Conservation (phyloP, 2,329 filamentous ascomycete species). For the Zymoseptoria crescenta region DNA sequence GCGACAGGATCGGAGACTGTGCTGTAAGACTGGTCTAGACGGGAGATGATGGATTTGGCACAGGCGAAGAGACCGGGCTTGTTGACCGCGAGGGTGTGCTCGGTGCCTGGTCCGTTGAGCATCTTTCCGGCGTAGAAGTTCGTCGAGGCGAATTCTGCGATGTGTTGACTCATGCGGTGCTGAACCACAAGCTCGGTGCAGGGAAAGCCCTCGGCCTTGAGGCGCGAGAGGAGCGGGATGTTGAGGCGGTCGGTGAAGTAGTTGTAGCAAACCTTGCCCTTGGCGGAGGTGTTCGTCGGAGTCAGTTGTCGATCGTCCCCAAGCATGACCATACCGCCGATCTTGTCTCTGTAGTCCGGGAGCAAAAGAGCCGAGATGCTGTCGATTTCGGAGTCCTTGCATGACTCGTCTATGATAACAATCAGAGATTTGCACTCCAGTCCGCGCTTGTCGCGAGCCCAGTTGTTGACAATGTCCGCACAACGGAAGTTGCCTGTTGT, state of each 20-base stretch:
- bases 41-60: constrained; percentile 7
- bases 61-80: constrained; percentile 10
- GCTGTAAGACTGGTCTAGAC: not conserved
- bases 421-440: constrained; percentile 6
- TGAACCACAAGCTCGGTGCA: constrained; percentile 14
- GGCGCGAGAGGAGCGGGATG: constrained; percentile 10
- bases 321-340: constrained; percentile 15
- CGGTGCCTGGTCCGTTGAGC: constrained; percentile 9
- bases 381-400: constrained; percentile 18
- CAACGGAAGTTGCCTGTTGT: constrained; percentile 16
- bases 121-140: constrained; percentile 14
- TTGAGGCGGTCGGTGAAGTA: constrained; percentile 11
- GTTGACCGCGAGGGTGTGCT: constrained; percentile 3
- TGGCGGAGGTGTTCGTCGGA: too few relatives aligned
- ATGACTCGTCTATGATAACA: not conserved
- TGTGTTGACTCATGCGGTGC: constrained; percentile 10
- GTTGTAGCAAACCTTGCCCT: constrained; percentile 12
- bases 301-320: too few relatives aligned
- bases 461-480: constrained; percentile 12
- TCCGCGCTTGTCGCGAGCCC: constrained; percentile 9
- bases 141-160: constrained; percentile 7
- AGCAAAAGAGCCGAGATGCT: constrained; percentile 8
- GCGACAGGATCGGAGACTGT: not conserved
- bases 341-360: constrained; percentile 8
- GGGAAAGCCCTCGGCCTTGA: constrained; percentile 13